Base-by-base conservation (phyloP, 148 eudicot species). In the Cornus controversa region DNA sequence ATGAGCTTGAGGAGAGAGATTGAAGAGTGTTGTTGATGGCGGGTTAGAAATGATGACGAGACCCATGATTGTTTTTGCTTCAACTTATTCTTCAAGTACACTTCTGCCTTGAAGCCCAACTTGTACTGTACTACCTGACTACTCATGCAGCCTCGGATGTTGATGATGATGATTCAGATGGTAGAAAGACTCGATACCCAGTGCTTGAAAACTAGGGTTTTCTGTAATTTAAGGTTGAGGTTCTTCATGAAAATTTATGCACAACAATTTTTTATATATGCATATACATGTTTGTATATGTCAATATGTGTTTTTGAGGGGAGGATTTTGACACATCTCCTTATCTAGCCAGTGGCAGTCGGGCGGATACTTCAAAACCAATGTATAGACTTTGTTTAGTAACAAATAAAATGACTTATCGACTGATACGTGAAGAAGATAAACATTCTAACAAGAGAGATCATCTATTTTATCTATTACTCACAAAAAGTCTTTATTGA, bases 11-110 rank as follows among this genome's bases (percentile, higher is more conserved):
- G 72, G 54, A 78, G 67, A 67, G 66, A 79, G 69, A 75, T 26
- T 28, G 74, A 64, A 54, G 50, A 29, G 40, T 10, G 65, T 24
- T 2, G 76, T 53, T 60, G 86, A 77, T 31, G 89, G 89, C 71
- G 86, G 76, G 53, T 76, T 85, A 80, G 90, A 79, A 84, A 88
- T 66, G 75, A 82, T 70, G 85, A 74, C 67, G 75, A 84, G 74
- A 25, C 34, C 79, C 82, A 79, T 75, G 77, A 23, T 53, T 42
- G 73, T 58, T 15, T 40, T 40, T 9, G 22, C 42, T 70, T 7
- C 40, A n/a, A 58, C 73, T n/a, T n/a, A n/a, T n/a, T n/a, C n/a
- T 37, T 45, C 26, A 69, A 24, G 2, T 42, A 57, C 18, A 26
- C 29, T 10, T 6, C 16, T 9, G 45, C 45, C 15, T 53, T 27